Evolutionary conservation across 2,329 filamentous ascomycete species (phyloP).

Genomic region (Phaeosphaeria sp.): DNA sequence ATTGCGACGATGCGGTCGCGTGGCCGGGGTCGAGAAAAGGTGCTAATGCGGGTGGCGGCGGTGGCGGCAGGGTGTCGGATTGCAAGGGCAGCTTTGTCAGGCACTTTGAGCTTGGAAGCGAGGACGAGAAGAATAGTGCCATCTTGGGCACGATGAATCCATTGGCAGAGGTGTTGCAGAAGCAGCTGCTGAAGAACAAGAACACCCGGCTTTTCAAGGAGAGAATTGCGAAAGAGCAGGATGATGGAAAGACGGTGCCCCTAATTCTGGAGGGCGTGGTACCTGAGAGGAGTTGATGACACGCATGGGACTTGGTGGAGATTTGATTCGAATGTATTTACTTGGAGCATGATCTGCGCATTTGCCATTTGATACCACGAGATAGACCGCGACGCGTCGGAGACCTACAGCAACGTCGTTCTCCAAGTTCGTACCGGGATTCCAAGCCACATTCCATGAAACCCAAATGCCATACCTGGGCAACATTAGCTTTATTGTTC

Average conservation of each 20-base stretch:
- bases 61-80: constrained; percentile 20
- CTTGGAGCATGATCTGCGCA: too few relatives aligned
- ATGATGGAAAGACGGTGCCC: background rate
- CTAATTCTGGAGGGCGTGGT: background rate
- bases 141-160: constrained; percentile 29
- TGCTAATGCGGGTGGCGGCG: constrained; percentile 17
- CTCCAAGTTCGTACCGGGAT: too few relatives aligned
- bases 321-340: background rate
- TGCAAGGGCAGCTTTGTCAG: constrained; percentile 39
- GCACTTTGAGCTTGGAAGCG: constrained; percentile 32
- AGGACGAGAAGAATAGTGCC: constrained; percentile 16
- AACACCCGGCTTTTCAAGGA: constrained; percentile 19
- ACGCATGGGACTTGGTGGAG: too few relatives aligned
- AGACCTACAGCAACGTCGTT: too few relatives aligned
- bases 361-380: too few relatives aligned
- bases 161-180: constrained; percentile 19
- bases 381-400: too few relatives aligned
- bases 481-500: too few relatives aligned
- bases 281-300: background rate
- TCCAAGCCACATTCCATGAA: too few relatives aligned
- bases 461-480: too few relatives aligned
- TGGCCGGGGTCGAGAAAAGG: constrained; percentile 33
- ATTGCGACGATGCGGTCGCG: constrained; percentile 46
- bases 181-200: constrained; percentile 7
- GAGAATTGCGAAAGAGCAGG: background rate